These are phyloP conservation scores for Neonectria magnoliae DNA, from an alignment of 2,329 filamentous ascomycete genomes.

Conservation along the genomic window DNA sequence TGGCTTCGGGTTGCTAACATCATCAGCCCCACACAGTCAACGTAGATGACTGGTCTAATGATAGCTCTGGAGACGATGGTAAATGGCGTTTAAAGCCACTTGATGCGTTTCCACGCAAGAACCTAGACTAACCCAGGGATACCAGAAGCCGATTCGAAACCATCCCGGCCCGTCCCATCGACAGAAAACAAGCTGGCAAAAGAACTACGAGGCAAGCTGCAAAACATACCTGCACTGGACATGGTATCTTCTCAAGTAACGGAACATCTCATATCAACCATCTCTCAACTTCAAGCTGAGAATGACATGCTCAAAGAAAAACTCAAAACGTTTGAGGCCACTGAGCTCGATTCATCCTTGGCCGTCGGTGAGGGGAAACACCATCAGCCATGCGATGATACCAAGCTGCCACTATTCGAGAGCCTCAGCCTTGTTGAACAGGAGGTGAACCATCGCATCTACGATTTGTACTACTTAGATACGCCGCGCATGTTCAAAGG, in stretches of 20 bases:
- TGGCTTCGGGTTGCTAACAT: too few relatives aligned
- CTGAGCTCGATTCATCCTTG: too few relatives aligned
- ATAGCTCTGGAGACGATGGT: background rate
- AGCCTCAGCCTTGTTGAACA: background rate
- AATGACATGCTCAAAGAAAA: conserved; percentile 16
- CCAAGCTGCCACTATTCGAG: background rate
- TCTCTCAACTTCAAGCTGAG: conserved; percentile 17
- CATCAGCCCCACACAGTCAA: too few relatives aligned
- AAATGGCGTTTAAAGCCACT: background rate
- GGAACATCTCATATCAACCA: background rate
- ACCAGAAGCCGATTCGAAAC: background rate
- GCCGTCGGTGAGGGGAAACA: background rate
- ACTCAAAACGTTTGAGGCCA: background rate
- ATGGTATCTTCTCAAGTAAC: background rate
- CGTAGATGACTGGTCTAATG: too few relatives aligned
- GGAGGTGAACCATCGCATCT: too few relatives aligned
- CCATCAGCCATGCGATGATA: background rate
- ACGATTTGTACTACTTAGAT: conserved; percentile 7
- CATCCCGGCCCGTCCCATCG: background rate
- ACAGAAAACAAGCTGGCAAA: background rate
- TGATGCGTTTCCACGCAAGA: background rate
- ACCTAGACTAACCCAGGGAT: background rate
- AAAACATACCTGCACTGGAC: background rate
- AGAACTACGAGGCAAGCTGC: conserved; percentile 5
- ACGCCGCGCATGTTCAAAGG: conserved; percentile 18